These are phyloP conservation scores for Eimeria tenella DNA, from an alignment of 169 alveolate species.

Conservation along the genomic window DNA sequence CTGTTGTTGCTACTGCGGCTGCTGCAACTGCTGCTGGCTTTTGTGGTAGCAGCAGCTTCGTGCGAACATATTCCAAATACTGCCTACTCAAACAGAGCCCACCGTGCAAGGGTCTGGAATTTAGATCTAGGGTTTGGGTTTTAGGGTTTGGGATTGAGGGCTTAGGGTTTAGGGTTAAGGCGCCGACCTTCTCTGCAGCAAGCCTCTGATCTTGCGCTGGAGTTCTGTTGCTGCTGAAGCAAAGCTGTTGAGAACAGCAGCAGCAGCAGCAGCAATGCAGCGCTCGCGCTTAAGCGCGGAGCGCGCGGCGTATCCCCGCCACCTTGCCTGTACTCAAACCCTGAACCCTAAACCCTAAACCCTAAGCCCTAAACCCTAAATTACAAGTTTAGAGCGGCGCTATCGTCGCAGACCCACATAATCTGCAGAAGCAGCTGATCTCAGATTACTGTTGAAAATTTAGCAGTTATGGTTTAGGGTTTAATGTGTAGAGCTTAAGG, in stretches of 20 bases:
- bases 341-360: conserved; percentile 32
- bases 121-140: not conserved
- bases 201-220: not conserved
- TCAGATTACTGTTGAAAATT: not conserved
- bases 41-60: not conserved
- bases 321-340: not conserved
- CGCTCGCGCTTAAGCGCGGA: not conserved
- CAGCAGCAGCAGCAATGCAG: not conserved
- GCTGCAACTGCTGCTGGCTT: not conserved
- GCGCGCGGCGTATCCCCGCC: not conserved
- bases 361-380: conserved; percentile 33
- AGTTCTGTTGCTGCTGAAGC: not conserved
- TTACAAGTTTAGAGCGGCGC: not conserved
- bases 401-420: too few species aligned
- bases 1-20: not conserved
- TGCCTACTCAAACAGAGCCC: not conserved
- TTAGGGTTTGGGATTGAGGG: not conserved
- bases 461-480: not conserved
- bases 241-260: not conserved
- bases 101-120: not conserved
- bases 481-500: not conserved
- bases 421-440: too few species aligned
- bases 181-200: not conserved
- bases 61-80: not conserved
- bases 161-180: not conserved